These are phyloP conservation scores for Boletus pseudopeckii DNA, from an alignment of 768 basidiomycete species.

Conservation along the genomic window DNA sequence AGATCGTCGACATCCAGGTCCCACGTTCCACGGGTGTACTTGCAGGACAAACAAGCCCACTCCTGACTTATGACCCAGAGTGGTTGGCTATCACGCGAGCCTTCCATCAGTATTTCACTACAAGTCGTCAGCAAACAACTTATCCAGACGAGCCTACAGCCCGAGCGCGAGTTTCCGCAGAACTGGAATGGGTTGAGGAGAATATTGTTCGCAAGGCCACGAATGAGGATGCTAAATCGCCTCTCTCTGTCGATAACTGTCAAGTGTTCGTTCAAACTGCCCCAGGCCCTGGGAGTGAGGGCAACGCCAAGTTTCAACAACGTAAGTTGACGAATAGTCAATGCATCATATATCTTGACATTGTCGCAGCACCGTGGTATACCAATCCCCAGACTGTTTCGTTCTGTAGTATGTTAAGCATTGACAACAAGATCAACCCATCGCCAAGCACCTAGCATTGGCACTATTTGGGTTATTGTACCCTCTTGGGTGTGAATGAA, in stretches of 20 bases:
- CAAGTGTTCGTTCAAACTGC: conserved; percentile 72
- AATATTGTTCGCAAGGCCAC: conserved; percentile 41
- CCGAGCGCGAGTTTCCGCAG: conserved; percentile 52
- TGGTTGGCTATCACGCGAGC: conserved; percentile 95
- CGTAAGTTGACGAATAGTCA: conserved; percentile 30
- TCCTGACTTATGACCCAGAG: conserved; percentile 74
- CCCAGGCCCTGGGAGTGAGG: conserved; percentile 45
- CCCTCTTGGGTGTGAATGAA: neutral
- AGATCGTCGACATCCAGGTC: conserved; percentile 69
- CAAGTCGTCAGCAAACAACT: conserved; percentile 40
- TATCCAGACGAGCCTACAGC: conserved; percentile 59
- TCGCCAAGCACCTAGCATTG: conserved; percentile 5
- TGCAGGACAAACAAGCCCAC: conserved; percentile 24
- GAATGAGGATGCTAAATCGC: neutral
- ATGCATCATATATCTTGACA: neutral
- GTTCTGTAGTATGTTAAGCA: conserved; percentile 74
- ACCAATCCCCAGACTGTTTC: conserved; percentile 88
- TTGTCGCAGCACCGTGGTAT: conserved; percentile 62
- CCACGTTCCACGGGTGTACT: conserved; percentile 8
- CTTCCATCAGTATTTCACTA: conserved; percentile 75
- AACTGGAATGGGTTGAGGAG: conserved; percentile 62
- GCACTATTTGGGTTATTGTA: neutral
- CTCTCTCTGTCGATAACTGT: conserved; percentile 43
- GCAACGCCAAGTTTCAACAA: conserved; percentile 36
- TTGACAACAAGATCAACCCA: conserved; percentile 67